Evolutionary conservation across 1,284 basidiomycete species (phyloP), one percentile per base, ranked within the genome.

Genomic region (Pterulicium gracile): DNA sequence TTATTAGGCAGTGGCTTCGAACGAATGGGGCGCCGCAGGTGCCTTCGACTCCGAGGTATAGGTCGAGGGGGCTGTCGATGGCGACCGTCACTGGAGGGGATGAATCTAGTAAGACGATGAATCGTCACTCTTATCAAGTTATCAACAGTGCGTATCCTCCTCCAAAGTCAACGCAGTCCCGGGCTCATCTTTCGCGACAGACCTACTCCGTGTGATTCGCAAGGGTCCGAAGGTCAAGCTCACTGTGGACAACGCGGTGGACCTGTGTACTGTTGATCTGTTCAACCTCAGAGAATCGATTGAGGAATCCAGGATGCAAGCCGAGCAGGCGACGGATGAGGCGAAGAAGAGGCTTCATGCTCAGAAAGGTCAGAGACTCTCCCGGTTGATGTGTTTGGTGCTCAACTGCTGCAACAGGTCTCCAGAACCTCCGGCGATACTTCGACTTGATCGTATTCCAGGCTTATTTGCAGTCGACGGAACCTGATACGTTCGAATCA

Each of bases 371-470:
- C 27, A 45, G 64, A 56, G 53, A 53, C 45, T 44, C 10, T 7
- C 36, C 14, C 2, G 2, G 18, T 13, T 18, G 24, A 43, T 17
- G 10, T 32, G 15, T 36, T 4, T 42, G 35, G 51, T 20, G 52
- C 20, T n/a, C 2, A 22, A 40, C 36, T 43, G 5, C n/a, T 54
- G 34, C 43, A 47, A 52, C 54, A 81, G 91, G 87, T 4, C 64
- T 95, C 42, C 81, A 88, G 52, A 85, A 88, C 55, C 72, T 96
- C 18, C 72, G 82, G 46, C 79, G 87, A 53, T 97, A 97, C 65
- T 96, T 93, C 53, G 82, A 89, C 60, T 75, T 98, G 17, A 83
- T 98, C 51, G 76, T 96, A 23, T 98, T 98, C 70, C 90, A 95
- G 61, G 85, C 93, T 1, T 98, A 96, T 61, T 73, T 98, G 21